A percentile compares a stretch with the other conserved stretches of the same genome.
Evolutionary conservation across 768 basidiomycete species (phyloP).

Genomic region (Lentinus tigrinus): DNA sequence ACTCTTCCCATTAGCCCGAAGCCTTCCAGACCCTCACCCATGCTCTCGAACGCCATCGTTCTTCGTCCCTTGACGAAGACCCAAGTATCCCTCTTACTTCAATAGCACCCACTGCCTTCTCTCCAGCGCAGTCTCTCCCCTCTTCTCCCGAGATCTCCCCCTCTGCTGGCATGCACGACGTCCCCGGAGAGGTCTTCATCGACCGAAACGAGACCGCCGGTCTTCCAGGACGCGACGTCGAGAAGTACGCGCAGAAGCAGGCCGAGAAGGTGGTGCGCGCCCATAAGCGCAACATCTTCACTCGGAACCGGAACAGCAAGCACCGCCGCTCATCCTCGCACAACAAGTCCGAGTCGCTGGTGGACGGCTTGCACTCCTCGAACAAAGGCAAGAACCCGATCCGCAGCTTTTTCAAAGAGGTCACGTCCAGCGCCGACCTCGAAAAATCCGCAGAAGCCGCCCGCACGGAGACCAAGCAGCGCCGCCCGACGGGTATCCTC

Average conservation of each 20-base stretch:
- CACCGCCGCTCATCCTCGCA: conserved; percentile 5
- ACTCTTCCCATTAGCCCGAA: conserved; percentile 38
- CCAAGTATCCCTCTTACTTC: conserved; percentile 11
- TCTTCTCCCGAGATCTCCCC: conserved; percentile 19
- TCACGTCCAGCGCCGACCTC: conserved; percentile 14
- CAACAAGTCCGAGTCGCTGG: conserved; percentile 1
- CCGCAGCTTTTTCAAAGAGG: conserved; percentile 11
- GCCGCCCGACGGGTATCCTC: conserved; percentile 51
- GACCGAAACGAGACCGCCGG: conserved; percentile 65
- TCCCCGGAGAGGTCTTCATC: conserved; percentile 57
- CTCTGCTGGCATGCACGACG: conserved; percentile 32
- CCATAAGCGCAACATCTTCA: conserved; percentile 31
- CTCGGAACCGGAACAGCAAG: conserved; percentile 1
- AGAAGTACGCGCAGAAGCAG: conserved; percentile 31
- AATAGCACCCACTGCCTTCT: conserved; percentile 14
- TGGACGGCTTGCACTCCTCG: neutral
- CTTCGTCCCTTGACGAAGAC: conserved; percentile 14
- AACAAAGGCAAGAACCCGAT: neutral
- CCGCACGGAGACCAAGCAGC: conserved; percentile 13
- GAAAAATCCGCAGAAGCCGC: conserved; percentile 24
- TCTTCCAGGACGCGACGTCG: conserved; percentile 44
- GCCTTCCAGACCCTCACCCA: conserved; percentile 49
- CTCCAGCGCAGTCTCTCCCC: conserved; percentile 18
- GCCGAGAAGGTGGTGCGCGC: conserved; percentile 46
- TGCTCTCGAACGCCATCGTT: conserved; percentile 52